Evolutionary conservation across 805 yeast genomes (phyloP).

Genomic region (Tetrapisispora nanseiensis): DNA sequence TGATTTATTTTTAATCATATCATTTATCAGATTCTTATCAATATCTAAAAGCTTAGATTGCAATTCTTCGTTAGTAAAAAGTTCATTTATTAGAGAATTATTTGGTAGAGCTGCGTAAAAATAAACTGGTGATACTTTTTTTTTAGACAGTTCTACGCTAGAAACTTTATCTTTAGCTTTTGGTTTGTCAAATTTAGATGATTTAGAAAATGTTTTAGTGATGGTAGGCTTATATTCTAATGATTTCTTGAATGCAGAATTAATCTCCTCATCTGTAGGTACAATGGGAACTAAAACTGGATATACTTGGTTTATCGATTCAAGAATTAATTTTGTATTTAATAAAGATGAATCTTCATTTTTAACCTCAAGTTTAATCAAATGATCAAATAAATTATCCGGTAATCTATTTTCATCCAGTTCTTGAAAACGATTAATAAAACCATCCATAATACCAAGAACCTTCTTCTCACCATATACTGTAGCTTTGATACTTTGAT

Average conservation of each 20-base stretch:
- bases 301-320: slow-evolving; percentile 32
- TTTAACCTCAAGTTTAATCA: slow-evolving; percentile 47
- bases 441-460: slow-evolving; percentile 60
- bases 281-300: slow-evolving; percentile 34
- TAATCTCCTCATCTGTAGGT: slow-evolving; percentile 36
- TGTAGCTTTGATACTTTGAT: slow-evolving; percentile 61
- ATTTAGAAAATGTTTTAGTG: slow-evolving; percentile 28
- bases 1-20: slow-evolving; percentile 18
- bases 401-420: slow-evolving; percentile 41
- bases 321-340: slow-evolving; percentile 40
- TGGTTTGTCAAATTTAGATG: slow-evolving; percentile 4
- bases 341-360: slow-evolving; percentile 36
- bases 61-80: not conserved
- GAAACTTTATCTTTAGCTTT: slow-evolving; percentile 4
- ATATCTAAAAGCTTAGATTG: not conserved
- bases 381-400: slow-evolving; percentile 55
- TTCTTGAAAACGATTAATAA: slow-evolving; percentile 59
- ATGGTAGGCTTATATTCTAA: slow-evolving; percentile 44
- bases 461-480: slow-evolving; percentile 41
- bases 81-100: not conserved
- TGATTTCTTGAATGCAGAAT: slow-evolving; percentile 44
- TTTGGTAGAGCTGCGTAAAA: slow-evolving; percentile 35
- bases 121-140: slow-evolving; percentile 32
- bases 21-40: not conserved
- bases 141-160: slow-evolving; percentile 5